Conservation (phyloP, 202 grass and related monocot species). For the Zoysia matrella region DNA sequence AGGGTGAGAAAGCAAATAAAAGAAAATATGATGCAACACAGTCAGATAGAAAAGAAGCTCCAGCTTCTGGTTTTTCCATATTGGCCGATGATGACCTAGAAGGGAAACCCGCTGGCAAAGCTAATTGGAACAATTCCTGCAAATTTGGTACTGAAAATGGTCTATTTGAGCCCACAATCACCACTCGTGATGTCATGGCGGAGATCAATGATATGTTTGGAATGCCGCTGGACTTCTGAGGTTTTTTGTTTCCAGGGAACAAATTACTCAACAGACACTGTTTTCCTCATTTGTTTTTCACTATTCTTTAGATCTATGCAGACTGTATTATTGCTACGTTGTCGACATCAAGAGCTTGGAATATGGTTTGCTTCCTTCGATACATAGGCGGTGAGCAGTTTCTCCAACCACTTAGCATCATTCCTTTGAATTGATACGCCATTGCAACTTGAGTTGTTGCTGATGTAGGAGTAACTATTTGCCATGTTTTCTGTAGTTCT, state of each 20-base stretch:
- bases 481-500: slow-evolving; percentile 53
- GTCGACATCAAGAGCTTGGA: slow-evolving; percentile 11
- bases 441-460: slow-evolving; percentile 55
- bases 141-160: slow-evolving; percentile 53
- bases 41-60: slow-evolving; percentile 50
- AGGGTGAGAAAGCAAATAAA: slow-evolving; percentile 54
- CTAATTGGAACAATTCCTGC: slow-evolving; percentile 29
- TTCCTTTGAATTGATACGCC: not conserved
- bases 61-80: slow-evolving; percentile 63
- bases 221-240: slow-evolving; percentile 77
- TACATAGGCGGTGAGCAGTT: slow-evolving; percentile 22
- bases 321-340: not conserved
- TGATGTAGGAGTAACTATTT: slow-evolving; percentile 47
- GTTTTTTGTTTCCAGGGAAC: slow-evolving; percentile 6
- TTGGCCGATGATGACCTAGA: slow-evolving; percentile 67
- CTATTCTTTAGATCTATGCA: slow-evolving; percentile 25
- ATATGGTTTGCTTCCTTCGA: slow-evolving; percentile 23
- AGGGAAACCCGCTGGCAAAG: slow-evolving; percentile 36
- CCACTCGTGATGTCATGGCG: slow-evolving; percentile 75
- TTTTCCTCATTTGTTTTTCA: not conserved
- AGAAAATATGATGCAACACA: slow-evolving; percentile 38
- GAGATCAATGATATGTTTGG: slow-evolving; percentile 95
- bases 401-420: not conserved
- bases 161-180: slow-evolving; percentile 85
- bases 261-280: slow-evolving; percentile 20